Conservation (phyloP, 192 early-diverging fungal species). For the Coemansia asiatica region DNA sequence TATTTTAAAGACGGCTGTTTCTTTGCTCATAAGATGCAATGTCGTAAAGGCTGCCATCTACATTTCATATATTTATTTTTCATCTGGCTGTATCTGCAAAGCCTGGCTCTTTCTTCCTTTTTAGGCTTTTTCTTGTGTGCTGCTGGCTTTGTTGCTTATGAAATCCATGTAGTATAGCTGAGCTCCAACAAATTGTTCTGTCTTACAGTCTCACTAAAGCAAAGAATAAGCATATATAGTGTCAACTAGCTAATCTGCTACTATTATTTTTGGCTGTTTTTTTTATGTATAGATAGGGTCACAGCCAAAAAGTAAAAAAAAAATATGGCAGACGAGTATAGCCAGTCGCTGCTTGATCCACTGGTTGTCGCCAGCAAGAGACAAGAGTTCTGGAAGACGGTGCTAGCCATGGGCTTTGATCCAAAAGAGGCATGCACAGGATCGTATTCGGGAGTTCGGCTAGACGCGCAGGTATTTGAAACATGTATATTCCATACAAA, state of each 20-base stretch:
- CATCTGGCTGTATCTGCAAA: too few species aligned
- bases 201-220: too few species aligned
- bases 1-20: not conserved
- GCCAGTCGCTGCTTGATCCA: not conserved
- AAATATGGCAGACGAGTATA: constrained; percentile 3
- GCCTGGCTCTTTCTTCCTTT: too few species aligned
- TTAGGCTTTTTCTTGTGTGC: too few species aligned
- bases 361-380: constrained; percentile 16
- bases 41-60: constrained; percentile 40
- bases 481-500: constrained; percentile 58
- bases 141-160: too few species aligned
- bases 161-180: too few species aligned
- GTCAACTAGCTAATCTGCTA: too few species aligned
- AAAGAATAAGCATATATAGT: too few species aligned
- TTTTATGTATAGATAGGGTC: not conserved
- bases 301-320: too few species aligned
- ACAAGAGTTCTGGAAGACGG: constrained; percentile 40
- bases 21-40: too few species aligned
- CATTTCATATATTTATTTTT: not conserved
- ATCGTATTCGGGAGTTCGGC: constrained; percentile 44
- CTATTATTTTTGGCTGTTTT: not conserved
- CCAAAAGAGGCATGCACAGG: constrained; percentile 31
- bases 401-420: constrained; percentile 45
- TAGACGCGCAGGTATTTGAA: constrained; percentile 57
- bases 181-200: too few species aligned